Evolutionary conservation across 352 stramenopile species (phyloP), one percentile per base, ranked within the genome.

Genomic region (Lagenidium sp.): DNA sequence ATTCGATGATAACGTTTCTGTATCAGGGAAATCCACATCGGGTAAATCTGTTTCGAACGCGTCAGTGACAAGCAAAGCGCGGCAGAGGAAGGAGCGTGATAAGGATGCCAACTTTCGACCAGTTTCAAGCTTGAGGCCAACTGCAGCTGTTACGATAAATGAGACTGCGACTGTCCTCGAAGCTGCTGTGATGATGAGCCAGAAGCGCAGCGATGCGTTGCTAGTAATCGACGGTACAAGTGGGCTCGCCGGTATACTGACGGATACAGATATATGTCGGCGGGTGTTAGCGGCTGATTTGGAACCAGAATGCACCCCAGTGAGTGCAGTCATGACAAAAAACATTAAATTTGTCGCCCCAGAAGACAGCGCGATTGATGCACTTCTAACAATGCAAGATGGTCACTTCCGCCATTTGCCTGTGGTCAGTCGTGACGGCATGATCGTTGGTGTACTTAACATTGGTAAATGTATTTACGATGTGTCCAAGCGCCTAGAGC

Each of bases 391-490:
- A 20, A 99, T 99, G 96, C 82, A 98, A 29, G 94, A 98, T 52
- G 95, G 95, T 38, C 85, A 95, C 35, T 99, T 99, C 57, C 90
- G 93, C 21, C 95, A 99, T 53, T 58, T 99, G 36, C 96, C 96
- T 4, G 96, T 99, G 15, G 85, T 97, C 0, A 61, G 55, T 23
- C 57, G 66, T 15, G 80, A 89, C 6, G 78, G 78, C 16, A 62
- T 57, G 18, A 95, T 99, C 25, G 89, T 94, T 15, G 96, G 96
- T 41, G 67, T 99, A 23, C 63, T 99, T 23, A 97, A 98, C 68
- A 99, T 99, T 68, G 95, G 94, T 13, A 97, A 98, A 50, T 99
- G 96, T 50, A 81, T 99, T 41, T 98, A 99, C 66, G 96, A 99
- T 54, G 95, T 97, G 0, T 98, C 98, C 3, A 90, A 88, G 55